Conservation (phyloP, 805 yeast species). For the Suhomyces kilbournensis region DNA sequence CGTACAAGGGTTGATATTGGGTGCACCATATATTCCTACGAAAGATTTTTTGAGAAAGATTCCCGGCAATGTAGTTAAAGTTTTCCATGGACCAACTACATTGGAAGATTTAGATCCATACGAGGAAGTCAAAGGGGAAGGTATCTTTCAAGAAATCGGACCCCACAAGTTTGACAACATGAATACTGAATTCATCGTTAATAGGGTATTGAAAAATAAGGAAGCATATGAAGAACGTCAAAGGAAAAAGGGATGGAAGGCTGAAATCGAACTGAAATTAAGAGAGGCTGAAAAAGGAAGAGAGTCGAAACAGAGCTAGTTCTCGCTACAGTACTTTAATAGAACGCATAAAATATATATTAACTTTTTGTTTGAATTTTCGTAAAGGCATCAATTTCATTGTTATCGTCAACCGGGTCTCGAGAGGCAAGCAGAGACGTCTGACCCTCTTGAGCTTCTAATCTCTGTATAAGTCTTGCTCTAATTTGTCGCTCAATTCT, state of each 20-base stretch:
- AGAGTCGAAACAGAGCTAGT: not conserved
- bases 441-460: not conserved
- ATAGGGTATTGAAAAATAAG: constrained; percentile 67
- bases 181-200: constrained; percentile 67
- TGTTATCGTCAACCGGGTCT: not conserved
- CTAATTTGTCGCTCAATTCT: constrained; percentile 20
- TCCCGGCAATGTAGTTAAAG: constrained; percentile 36
- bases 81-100: constrained; percentile 60
- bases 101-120: constrained; percentile 35
- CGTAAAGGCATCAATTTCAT: not conserved
- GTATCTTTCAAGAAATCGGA: constrained; percentile 42
- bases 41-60: constrained; percentile 36
- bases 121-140: constrained; percentile 26
- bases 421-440: not conserved
- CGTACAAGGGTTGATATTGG: constrained; percentile 75
- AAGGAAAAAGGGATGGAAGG: constrained; percentile 78
- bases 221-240: constrained; percentile 83
- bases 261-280: constrained; percentile 41
- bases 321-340: not conserved
- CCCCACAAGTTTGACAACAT: constrained; percentile 62
- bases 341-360: not conserved
- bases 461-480: constrained; percentile 8
- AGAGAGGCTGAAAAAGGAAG: constrained; percentile 18
- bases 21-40: constrained; percentile 59
- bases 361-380: not conserved